These are phyloP conservation scores for Coemansia sp. DNA, from an alignment of 192 early-diverging fungal genomes.

Conservation along the genomic window DNA sequence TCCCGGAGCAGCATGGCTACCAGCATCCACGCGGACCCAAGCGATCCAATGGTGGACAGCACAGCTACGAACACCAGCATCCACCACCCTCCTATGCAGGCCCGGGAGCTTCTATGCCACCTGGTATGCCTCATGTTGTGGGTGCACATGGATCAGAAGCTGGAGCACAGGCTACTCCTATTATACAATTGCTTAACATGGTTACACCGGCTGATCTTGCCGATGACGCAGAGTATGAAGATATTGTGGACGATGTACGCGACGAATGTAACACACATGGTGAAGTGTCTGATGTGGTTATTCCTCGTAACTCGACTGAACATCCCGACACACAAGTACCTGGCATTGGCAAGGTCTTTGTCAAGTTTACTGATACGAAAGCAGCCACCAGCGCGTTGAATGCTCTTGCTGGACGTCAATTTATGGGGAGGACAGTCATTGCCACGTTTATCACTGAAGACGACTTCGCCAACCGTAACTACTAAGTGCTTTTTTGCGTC, in stretches of 20 bases:
- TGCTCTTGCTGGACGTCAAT: slow-evolving; percentile 88
- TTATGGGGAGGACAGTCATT: slow-evolving; percentile 90
- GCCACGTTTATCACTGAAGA: slow-evolving; percentile 79
- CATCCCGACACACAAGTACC: slow-evolving; percentile 47
- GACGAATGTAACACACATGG: slow-evolving; percentile 92
- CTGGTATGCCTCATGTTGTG: slow-evolving; percentile 41
- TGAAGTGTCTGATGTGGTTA: slow-evolving; percentile 70
- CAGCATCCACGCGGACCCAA: background rate
- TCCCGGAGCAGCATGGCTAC: slow-evolving; percentile 38
- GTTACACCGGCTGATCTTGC: slow-evolving; percentile 80
- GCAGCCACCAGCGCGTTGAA: slow-evolving; percentile 68
- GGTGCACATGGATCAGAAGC: background rate
- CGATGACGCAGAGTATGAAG: slow-evolving; percentile 84
- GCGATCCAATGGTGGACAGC: slow-evolving; percentile 1
- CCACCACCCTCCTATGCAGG: slow-evolving; percentile 7
- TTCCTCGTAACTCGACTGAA: slow-evolving; percentile 71
- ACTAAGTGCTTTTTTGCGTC: slow-evolving; percentile 29
- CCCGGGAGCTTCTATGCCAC: slow-evolving; percentile 15
- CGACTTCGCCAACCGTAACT: slow-evolving; percentile 66
- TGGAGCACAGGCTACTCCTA: slow-evolving; percentile 63
- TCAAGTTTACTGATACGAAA: slow-evolving; percentile 64
- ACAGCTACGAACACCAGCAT: slow-evolving; percentile 19
- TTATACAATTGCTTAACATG: slow-evolving; percentile 95
- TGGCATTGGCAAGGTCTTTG: slow-evolving; percentile 93
- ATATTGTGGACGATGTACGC: slow-evolving; percentile 86